Percentiles rank a stretch among this genome's conserved stretches.
These are phyloP conservation scores for Spathaspora passalidarum DNA, from an alignment of 805 yeast genomes.

Conservation along the genomic window DNA sequence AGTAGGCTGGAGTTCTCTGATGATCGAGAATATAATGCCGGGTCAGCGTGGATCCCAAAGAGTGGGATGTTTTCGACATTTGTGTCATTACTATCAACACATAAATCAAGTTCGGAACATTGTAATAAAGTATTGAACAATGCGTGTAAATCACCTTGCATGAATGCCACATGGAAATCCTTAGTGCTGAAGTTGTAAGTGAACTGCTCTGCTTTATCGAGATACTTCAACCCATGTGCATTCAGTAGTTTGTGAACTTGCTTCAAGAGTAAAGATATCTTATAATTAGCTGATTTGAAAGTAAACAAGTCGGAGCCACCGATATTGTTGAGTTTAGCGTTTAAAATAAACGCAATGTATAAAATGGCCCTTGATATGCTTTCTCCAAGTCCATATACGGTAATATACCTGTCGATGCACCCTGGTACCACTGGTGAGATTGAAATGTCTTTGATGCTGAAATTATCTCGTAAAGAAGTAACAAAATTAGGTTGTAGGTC, in stretches of 20 bases:
- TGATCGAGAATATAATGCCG: constrained; percentile 16
- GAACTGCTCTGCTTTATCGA: constrained; percentile 9
- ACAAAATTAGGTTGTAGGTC: constrained; percentile 10
- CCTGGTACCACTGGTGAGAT: constrained; percentile 22
- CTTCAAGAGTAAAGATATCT: constrained; percentile 10
- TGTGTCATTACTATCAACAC: constrained; percentile 14
- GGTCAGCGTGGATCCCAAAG: constrained; percentile 15
- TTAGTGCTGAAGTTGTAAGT: constrained; percentile 6
- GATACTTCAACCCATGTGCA: constrained; percentile 2
- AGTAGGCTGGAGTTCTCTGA: constrained; percentile 11
- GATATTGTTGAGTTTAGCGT: constrained; percentile 25
- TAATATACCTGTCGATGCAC: constrained; percentile 27
- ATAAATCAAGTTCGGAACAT: constrained; percentile 1
- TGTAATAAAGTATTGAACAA: constrained; percentile 13
- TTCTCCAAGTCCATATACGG: constrained; percentile 25
- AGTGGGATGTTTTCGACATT: constrained; percentile 12
- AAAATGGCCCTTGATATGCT: constrained; percentile 22
- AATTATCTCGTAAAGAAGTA: constrained; percentile 16
- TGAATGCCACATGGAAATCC: constrained; percentile 7
- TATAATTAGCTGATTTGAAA: constrained; percentile 31
- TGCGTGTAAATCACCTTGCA: constrained; percentile 20
- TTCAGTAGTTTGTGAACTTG: neutral
- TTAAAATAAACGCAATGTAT: constrained; percentile 23
- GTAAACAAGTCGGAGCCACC: constrained; percentile 21
- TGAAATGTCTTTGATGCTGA: constrained; percentile 18